phyloP scores from a whole-genome alignment of 75 land plant genomes.

The Chamaecyparis obtusa region DNA sequence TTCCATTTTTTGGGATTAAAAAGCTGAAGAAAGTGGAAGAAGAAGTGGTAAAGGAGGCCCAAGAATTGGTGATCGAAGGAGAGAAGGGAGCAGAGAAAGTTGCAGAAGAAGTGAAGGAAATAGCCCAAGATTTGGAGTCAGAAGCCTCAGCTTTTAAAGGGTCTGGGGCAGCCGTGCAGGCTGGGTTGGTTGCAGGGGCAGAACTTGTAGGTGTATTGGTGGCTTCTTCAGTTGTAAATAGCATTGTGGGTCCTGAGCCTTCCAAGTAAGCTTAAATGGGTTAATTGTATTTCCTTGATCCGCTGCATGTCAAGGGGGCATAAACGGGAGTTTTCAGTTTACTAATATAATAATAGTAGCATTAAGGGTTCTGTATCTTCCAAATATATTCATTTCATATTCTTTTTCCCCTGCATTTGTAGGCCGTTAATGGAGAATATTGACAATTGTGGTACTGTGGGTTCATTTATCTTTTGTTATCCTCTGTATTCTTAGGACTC shows the following conservation, averaged over 20 bases:
- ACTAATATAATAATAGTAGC: not conserved
- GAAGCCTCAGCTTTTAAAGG: conserved; percentile 9
- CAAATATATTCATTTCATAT: not conserved
- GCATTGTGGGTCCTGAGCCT: conserved; percentile 49
- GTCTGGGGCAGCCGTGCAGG: conserved; percentile 42
- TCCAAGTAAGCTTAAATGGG: conserved; percentile 10
- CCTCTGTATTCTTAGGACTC: not conserved
- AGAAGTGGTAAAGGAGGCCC: conserved; percentile 50
- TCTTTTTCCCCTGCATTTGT: not conserved
- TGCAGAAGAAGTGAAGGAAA: conserved; percentile 29
- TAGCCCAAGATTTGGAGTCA: conserved; percentile 22
- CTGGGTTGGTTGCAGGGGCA: conserved; percentile 58
- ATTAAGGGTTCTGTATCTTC: not conserved
- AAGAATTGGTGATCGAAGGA: conserved; percentile 44
- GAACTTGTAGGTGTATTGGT: conserved; percentile 54
- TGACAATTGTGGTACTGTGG: not conserved
- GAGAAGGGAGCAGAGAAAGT: conserved; percentile 25
- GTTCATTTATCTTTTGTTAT: not conserved
- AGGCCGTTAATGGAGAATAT: not conserved
- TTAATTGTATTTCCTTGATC: not conserved
- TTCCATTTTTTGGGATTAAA: conserved; percentile 56
- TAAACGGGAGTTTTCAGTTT: not conserved
- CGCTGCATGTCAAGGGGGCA: not conserved
- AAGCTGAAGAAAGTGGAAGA: conserved; percentile 21
- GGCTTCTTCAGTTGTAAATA: conserved; percentile 56